Evolutionary conservation across 495 filamentous ascomycete genomes (phyloP).

Genomic region (Penicillium crystallinum): DNA sequence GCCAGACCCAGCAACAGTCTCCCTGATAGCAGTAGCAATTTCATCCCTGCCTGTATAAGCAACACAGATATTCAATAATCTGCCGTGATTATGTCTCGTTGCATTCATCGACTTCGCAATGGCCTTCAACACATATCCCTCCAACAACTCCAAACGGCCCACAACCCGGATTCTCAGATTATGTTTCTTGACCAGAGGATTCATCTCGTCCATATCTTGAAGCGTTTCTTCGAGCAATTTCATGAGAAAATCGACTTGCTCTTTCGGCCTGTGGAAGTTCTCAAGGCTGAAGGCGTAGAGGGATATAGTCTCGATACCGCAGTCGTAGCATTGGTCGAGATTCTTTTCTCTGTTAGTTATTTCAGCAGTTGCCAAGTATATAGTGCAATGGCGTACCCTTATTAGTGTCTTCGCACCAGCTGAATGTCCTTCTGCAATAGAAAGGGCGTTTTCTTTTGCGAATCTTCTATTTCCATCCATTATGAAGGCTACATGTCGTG

Average conservation of each 20-base stretch:
- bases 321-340: neutral
- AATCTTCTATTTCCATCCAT: too few relatives aligned
- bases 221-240: neutral
- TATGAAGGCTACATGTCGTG: too few relatives aligned
- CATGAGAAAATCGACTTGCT: neutral
- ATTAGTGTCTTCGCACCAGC: too few relatives aligned
- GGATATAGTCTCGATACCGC: constrained; percentile 1
- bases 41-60: neutral
- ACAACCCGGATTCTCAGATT: neutral
- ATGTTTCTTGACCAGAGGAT: neutral
- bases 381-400: neutral
- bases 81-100: neutral
- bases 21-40: neutral
- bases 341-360: too few relatives aligned
- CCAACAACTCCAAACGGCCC: neutral
- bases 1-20: neutral
- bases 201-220: neutral
- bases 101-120: neutral
- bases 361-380: neutral
- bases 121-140: neutral
- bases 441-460: too few relatives aligned
- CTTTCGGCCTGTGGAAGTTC: constrained; percentile 9
- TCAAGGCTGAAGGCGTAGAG: constrained; percentile 11
- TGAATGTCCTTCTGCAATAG: too few relatives aligned
- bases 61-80: neutral